Conservation (phyloP, 768 basidiomycete genomes). For the Leccinum broughii region DNA sequence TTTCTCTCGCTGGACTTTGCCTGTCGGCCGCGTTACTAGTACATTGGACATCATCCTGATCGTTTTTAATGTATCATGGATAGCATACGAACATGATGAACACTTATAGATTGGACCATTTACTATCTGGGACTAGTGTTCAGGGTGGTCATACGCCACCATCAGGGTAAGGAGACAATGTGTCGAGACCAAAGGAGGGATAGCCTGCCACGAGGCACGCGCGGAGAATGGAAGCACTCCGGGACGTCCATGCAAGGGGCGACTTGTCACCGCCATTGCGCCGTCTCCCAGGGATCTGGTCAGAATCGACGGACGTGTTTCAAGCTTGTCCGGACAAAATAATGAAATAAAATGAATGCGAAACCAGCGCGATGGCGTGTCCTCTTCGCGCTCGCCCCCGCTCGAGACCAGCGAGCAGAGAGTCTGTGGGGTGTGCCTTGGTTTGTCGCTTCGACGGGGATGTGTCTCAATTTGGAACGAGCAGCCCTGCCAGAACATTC, state of each 20-base stretch:
- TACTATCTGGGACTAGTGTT: neutral
- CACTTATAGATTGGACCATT: constrained; percentile 1
- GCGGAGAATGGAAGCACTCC: neutral
- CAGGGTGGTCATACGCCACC: neutral
- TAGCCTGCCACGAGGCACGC: neutral
- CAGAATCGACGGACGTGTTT: neutral
- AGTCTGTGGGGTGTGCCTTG: constrained; percentile 12
- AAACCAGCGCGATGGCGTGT: neutral
- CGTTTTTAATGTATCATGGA: constrained; percentile 24
- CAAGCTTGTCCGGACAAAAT: neutral
- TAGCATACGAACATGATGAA: constrained; percentile 24
- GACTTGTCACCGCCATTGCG: constrained; percentile 22
- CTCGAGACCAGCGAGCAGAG: neutral
- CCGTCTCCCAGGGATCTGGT: constrained; percentile 29
- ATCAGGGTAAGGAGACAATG: neutral
- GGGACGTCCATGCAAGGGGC: neutral
- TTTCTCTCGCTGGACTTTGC: neutral
- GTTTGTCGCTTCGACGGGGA: constrained; percentile 8
- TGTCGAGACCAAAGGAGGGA: neutral
- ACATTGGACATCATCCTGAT: constrained; percentile 16
- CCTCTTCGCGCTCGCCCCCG: neutral
- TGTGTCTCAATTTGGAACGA: constrained; percentile 29
- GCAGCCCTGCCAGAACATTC: constrained; percentile 9
- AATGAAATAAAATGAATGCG: neutral
- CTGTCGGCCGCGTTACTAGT: neutral